Evolutionary conservation across 208 protist genomes (phyloP).

Genomic region (Trypanosomatidae sp.): DNA sequence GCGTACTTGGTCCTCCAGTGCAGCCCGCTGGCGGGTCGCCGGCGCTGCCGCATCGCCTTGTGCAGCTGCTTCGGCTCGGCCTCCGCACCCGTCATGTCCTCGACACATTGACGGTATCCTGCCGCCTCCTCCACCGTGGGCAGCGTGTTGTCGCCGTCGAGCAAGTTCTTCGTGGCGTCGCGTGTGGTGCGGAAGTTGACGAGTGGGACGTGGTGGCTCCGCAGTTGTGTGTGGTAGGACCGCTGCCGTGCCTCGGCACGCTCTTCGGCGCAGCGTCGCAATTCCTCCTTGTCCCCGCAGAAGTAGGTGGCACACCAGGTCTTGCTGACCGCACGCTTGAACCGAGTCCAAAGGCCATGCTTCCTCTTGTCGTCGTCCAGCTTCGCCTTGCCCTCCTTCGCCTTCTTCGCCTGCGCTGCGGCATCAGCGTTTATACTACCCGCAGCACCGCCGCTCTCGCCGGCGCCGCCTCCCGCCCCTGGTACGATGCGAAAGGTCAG

Average conservation of each 20-base stretch:
- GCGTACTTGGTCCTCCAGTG: conserved; percentile 23
- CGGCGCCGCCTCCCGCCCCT: no score
- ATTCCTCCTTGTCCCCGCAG: conserved; percentile 10
- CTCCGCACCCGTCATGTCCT: conserved; percentile 8
- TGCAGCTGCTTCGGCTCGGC: conserved; percentile 11
- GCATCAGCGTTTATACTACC: no score
- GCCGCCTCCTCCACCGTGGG: conserved; percentile 19
- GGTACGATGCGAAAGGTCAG: no score
- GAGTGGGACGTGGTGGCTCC: conserved; percentile 54
- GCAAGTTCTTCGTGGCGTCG: neutral
- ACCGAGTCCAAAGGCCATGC: no score
- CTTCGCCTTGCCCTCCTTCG: neutral
- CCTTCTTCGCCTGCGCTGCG: no score
- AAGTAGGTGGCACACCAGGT: conserved; percentile 13
- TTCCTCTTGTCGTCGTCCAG: neutral
- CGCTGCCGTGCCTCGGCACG: conserved; percentile 30
- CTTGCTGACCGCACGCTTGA: no score
- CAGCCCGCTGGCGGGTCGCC: conserved; percentile 12
- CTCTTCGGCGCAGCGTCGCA: conserved; percentile 17
- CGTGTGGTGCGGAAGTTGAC: conserved; percentile 43
- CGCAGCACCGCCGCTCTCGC: no score
- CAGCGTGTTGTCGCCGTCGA: conserved; percentile 3
- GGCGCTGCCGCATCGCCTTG: conserved; percentile 9
- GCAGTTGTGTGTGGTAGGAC: conserved; percentile 35
- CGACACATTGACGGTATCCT: neutral